These are phyloP conservation scores for Primulina tabacum DNA, from an alignment of 257 asterid genomes.

Conservation along the genomic window DNA sequence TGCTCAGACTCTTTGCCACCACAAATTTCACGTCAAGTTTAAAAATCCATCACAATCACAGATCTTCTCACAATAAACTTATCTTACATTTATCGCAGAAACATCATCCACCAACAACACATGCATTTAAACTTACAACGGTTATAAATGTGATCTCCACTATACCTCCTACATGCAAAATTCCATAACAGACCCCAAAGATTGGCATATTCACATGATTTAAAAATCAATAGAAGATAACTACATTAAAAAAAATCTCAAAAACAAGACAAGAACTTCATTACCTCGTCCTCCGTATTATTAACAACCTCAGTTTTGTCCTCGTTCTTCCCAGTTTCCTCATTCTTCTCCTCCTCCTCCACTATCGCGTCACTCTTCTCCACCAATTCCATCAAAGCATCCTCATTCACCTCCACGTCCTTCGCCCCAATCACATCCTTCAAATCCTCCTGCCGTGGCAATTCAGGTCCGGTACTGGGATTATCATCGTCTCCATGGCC, in stretches of 20 bases:
- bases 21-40: neutral
- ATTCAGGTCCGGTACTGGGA: conserved; percentile 25
- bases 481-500: conserved; percentile 16
- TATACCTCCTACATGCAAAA: neutral
- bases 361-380: conserved; percentile 33
- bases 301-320: conserved; percentile 23
- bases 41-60: neutral
- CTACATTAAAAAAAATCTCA: neutral
- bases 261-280: neutral
- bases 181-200: neutral
- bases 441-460: conserved; percentile 28
- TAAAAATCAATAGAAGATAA: neutral
- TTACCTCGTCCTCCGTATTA: conserved; percentile 33
- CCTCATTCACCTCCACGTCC: conserved; percentile 29
- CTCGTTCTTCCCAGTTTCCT: conserved; percentile 26
- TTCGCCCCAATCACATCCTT: conserved; percentile 28
- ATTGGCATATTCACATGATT: conserved; percentile 14
- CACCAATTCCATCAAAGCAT: conserved; percentile 26
- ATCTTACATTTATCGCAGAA: neutral
- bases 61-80: neutral
- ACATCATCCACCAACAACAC: conserved; percentile 8
- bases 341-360: conserved; percentile 27
- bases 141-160: neutral
- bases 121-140: neutral
- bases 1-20: neutral